Evolutionary conservation across 208 protist genomes (phyloP), one percentile per base, ranked within the genome.

Genomic region (Strigomonas galati): DNA sequence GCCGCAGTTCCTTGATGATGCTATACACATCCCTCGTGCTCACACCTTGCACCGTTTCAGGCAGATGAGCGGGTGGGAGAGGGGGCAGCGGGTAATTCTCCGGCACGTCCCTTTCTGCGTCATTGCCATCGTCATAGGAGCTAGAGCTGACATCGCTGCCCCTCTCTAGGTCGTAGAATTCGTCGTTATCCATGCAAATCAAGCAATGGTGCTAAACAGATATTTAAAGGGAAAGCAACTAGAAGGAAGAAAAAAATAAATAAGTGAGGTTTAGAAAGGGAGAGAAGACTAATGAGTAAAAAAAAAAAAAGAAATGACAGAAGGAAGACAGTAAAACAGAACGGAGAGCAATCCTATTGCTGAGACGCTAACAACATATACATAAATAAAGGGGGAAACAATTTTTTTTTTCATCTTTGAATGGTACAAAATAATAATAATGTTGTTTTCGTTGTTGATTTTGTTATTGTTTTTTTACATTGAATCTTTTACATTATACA

Each of bases 1-100:
- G 73, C 2, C 81, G 71, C 46, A 93, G 72, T 65, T 88, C 78
- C 46, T 65, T 73, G 32, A 93, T 84, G 44, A 88, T 84, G 68
- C 76, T 81, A 74, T 93, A 93, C 21, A 90, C 73, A 37, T 89
- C 87, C 4, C 67, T 54, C 3, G 74, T 74, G 48, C 62, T 71
- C 56, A 89, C 72, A 59, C 77, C 87, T 48, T 86, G 66, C 7
- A 93, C 71, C 12, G 74, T 75, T 12, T 68, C 40, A 35, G 87
- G 75, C 19, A 72, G 70, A 48, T 72, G 48, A 35, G 79, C 78
- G 3, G 81, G 79, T 6, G 87, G 81, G 2, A 93, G 76, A 4
- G 83, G 81, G 6, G 87, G 83, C 43, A 90, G 74, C 0, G 71
- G 63, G 62, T 75, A 79, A 23, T 70, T 55, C 30, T 67, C 56